Evolutionary conservation across 2,329 filamentous ascomycete genomes (phyloP).

Genomic region (Sporothrix brunneoviolacea): DNA sequence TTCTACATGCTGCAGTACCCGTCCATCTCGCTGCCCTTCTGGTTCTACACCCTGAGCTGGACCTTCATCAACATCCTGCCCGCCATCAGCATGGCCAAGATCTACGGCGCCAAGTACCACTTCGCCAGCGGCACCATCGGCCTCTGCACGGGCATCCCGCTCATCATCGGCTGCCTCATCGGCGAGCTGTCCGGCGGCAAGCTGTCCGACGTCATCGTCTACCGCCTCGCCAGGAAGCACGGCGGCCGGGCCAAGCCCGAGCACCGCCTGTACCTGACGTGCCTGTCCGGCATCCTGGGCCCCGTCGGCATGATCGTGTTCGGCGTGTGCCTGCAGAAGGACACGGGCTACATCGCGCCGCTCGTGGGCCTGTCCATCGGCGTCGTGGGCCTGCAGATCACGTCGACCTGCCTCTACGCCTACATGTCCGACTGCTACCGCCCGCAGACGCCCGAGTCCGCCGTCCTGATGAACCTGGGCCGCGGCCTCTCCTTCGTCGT

Average conservation of each 20-base stretch:
- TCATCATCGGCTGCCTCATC: conserved; percentile 15
- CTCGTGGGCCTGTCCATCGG: conserved; percentile 11
- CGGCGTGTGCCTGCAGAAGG: conserved; percentile 13
- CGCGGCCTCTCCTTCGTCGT: conserved; percentile 15
- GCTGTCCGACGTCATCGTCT: conserved; percentile 15
- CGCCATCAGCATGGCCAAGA: conserved; percentile 18
- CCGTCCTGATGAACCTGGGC: conserved; percentile 15
- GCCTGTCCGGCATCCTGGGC: conserved; percentile 12
- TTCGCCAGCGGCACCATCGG: conserved; percentile 14
- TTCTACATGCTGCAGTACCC: conserved; percentile 17
- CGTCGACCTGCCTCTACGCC: conserved; percentile 16
- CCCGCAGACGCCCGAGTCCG: conserved; percentile 18
- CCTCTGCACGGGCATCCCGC: conserved; percentile 15
- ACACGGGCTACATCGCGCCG: conserved; percentile 6
- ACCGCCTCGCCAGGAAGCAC: conserved; percentile 4
- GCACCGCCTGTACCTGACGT: conserved; percentile 15
- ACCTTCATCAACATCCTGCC: conserved; percentile 18
- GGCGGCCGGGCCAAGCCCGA: conserved; percentile 12
- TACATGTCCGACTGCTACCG: conserved; percentile 17
- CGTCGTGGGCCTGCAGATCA: conserved; percentile 16
- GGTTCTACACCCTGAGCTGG: conserved; percentile 15
- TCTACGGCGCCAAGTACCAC: conserved; percentile 13
- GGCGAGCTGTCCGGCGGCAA: conserved; percentile 16
- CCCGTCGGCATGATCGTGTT: conserved; percentile 16
- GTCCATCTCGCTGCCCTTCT: conserved; percentile 13